Percentiles rank a stretch among this genome's conserved stretches.
phyloP scores from a whole-genome alignment of 2,329 filamentous ascomycete genomes.

The Neocatenulostroma microsporum region DNA sequence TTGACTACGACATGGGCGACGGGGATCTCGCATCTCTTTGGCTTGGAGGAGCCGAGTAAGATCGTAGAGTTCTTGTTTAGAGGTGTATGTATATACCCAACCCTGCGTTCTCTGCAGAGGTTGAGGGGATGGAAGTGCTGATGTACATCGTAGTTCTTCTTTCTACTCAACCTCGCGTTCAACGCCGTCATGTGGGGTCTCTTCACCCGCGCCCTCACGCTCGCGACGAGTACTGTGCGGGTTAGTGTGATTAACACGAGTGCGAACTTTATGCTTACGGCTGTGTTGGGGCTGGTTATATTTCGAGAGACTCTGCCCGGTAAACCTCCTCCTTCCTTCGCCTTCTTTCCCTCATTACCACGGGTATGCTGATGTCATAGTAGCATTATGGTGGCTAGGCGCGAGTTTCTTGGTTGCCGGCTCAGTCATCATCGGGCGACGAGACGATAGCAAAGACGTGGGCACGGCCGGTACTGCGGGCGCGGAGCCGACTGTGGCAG shows the following conservation, averaged over 20 bases:
- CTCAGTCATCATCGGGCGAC: conserved; percentile 68
- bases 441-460: conserved; percentile 48
- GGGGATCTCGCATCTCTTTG: conserved; percentile 41
- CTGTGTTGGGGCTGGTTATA: conserved; percentile 60
- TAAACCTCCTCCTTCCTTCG: conserved; percentile 9
- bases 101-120: too few relatives aligned
- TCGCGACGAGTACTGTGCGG: conserved; percentile 66
- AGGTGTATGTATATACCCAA: conserved; percentile 46
- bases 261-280: conserved; percentile 72
- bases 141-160: conserved; percentile 52
- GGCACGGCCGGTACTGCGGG: conserved; percentile 16
- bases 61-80: conserved; percentile 45
- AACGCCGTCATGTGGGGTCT: conserved; percentile 80
- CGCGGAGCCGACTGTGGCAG: conserved; percentile 12
- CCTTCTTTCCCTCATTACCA: too few relatives aligned
- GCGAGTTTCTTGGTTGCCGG: conserved; percentile 64
- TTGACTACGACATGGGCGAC: conserved; percentile 49
- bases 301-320: conserved; percentile 64
- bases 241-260: conserved; percentile 78
- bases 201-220: conserved; percentile 69
- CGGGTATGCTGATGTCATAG: neutral
- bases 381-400: conserved; percentile 65
- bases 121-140: too few relatives aligned
- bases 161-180: conserved; percentile 64
- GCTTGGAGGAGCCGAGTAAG: conserved; percentile 39